A percentile compares a stretch with the other conserved stretches of the same genome.
Conservation (phyloP, 108 stramenopile species). For the Parmales sp. region DNA sequence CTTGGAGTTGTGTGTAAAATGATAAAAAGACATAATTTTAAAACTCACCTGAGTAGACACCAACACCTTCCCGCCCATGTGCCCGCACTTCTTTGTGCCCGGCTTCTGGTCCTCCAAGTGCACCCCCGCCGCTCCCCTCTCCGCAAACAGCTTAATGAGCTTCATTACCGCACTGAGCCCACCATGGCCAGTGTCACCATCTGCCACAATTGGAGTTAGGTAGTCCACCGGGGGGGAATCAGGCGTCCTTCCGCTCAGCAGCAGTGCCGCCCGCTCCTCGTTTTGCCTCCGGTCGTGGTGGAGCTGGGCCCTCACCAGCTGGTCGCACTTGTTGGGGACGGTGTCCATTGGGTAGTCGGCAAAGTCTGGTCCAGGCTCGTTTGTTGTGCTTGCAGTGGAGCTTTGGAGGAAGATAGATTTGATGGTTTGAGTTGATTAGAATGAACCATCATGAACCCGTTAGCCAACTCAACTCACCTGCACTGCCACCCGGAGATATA, state of each 20-base stretch:
- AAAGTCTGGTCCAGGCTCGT: slow-evolving; percentile 93
- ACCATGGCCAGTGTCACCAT: slow-evolving; percentile 85
- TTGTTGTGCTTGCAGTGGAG: slow-evolving; percentile 75
- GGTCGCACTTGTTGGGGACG: slow-evolving; percentile 80
- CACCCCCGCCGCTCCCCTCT: slow-evolving; percentile 80
- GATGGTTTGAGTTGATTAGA: too few species aligned
- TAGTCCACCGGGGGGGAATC: slow-evolving; percentile 64
- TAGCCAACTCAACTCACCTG: too few species aligned
- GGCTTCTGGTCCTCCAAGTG: slow-evolving; percentile 69
- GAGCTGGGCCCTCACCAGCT: slow-evolving; percentile 80
- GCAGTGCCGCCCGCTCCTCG: slow-evolving; percentile 58
- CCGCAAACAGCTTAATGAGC: slow-evolving; percentile 82
- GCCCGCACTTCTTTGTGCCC: slow-evolving; percentile 95
- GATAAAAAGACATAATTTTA: too few species aligned
- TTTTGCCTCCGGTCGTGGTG: slow-evolving; percentile 87
- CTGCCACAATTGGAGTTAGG: slow-evolving; percentile 84
- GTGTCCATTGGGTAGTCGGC: slow-evolving; percentile 81
- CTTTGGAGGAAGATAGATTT: too few species aligned
- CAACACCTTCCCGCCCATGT: slow-evolving; percentile 88
- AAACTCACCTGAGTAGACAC: slow-evolving; percentile 82
- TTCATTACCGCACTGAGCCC: slow-evolving; percentile 88
- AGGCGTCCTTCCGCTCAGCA: slow-evolving; percentile 47
- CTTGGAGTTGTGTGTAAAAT: too few species aligned
- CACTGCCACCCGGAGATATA: slow-evolving; percentile 94
- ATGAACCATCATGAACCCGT: too few species aligned